These are phyloP conservation scores for Pneumocystis canis DNA, from an alignment of 1,139 yeast genomes.

Conservation along the genomic window DNA sequence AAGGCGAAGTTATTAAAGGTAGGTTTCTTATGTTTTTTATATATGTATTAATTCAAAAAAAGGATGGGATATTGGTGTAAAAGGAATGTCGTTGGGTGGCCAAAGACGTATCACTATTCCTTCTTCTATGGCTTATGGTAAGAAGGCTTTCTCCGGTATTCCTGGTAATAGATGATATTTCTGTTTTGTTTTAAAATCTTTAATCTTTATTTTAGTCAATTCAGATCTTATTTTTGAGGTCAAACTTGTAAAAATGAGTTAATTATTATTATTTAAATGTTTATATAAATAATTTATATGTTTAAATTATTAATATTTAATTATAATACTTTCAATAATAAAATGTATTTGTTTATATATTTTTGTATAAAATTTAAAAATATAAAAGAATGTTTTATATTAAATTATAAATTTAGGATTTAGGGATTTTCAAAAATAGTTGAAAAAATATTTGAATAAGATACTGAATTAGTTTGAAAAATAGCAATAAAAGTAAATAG, in stretches of 20 bases:
- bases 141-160: constrained; percentile 82
- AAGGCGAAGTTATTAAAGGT: constrained; percentile 86
- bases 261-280: constrained; percentile 18
- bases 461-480: not conserved
- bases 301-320: not conserved
- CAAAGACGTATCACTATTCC: constrained; percentile 97
- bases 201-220: constrained; percentile 28
- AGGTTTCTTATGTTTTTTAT: constrained; percentile 3
- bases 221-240: constrained; percentile 92
- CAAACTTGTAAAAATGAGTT: constrained; percentile 80
- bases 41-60: not conserved
- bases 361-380: not conserved
- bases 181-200: not conserved
- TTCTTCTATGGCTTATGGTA: constrained; percentile 91
- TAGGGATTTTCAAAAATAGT: not conserved
- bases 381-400: not conserved
- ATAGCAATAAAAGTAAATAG: too few species aligned
- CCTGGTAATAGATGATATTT: constrained; percentile 30
- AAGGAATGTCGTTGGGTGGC: constrained; percentile 97
- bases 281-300: not conserved
- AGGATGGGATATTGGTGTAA: constrained; percentile 96
- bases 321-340: not conserved
- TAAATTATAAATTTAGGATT: not conserved
- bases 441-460: not conserved
- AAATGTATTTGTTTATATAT: not conserved